Evolutionary conservation across 2,329 filamentous ascomycete genomes (phyloP).

Genomic region (Fusarium vanettenii): DNA sequence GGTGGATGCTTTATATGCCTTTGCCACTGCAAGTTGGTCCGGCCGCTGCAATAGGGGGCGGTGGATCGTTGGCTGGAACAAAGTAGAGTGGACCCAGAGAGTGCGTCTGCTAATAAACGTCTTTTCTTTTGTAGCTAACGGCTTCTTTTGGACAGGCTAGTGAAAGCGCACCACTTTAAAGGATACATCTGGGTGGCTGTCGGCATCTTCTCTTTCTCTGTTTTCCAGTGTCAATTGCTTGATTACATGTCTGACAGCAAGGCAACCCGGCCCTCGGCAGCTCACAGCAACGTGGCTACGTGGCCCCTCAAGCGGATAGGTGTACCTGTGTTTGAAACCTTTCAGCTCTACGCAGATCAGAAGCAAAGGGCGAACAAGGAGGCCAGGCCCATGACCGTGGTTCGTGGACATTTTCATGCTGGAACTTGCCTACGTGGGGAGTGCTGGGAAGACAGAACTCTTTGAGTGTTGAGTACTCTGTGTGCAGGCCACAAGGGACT

Average conservation of each 20-base stretch:
- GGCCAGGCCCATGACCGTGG: neutral
- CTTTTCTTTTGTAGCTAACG: neutral
- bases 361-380: neutral
- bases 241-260: neutral
- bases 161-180: neutral
- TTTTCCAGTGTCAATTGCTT: neutral
- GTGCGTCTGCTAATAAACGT: neutral
- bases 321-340: neutral
- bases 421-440: neutral
- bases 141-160: neutral
- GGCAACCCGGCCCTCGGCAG: neutral
- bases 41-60: neutral
- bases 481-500: neutral
- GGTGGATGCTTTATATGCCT: neutral
- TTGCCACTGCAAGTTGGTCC: neutral
- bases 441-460: neutral
- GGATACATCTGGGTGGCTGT: neutral
- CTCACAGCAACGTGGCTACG: neutral
- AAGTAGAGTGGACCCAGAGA: neutral
- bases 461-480: neutral
- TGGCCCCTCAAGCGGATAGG: neutral
- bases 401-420: neutral
- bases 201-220: neutral
- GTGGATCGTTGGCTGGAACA: neutral
- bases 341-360: neutral